Evolutionary conservation across 73 alveolate genomes (phyloP).

Genomic region (Symbiodinium pilosum): DNA sequence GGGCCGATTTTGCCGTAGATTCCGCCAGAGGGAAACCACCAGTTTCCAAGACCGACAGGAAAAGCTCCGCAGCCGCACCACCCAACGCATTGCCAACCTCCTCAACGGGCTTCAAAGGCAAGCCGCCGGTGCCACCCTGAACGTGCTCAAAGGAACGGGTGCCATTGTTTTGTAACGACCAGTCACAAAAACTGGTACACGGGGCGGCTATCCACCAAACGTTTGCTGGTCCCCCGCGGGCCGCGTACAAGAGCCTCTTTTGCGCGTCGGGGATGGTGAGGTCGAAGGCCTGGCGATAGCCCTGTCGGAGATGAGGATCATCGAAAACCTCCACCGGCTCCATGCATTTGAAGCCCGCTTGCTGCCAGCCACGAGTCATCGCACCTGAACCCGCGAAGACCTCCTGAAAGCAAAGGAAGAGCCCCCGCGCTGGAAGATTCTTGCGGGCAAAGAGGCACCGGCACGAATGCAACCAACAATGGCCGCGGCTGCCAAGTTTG

Average conservation of each 20-base stretch:
- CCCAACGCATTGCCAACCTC: neutral
- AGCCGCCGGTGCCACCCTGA: no score
- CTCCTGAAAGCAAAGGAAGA: no score
- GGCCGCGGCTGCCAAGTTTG: no score
- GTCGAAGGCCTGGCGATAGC: neutral
- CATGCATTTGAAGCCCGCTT: neutral
- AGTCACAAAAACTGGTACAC: slow-evolving; percentile 27
- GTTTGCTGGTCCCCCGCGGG: neutral
- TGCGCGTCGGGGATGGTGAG: neutral
- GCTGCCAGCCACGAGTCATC: neutral
- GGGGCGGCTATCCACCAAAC: slow-evolving; percentile 37
- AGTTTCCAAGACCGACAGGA: neutral
- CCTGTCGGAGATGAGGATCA: neutral
- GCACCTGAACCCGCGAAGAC: neutral
- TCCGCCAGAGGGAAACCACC: slow-evolving; percentile 30
- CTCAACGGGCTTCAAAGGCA: no score
- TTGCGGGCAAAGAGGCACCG: no score
- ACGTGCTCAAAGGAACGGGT: neutral
- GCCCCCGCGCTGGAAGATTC: neutral
- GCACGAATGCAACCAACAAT: no score
- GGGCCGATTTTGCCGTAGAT: neutral
- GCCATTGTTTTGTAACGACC: slow-evolving; percentile 32
- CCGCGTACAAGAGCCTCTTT: neutral
- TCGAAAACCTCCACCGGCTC: no score
- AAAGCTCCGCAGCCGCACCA: neutral